These are phyloP conservation scores for Boletus insuetus DNA, from an alignment of 768 basidiomycete genomes.

Conservation along the genomic window DNA sequence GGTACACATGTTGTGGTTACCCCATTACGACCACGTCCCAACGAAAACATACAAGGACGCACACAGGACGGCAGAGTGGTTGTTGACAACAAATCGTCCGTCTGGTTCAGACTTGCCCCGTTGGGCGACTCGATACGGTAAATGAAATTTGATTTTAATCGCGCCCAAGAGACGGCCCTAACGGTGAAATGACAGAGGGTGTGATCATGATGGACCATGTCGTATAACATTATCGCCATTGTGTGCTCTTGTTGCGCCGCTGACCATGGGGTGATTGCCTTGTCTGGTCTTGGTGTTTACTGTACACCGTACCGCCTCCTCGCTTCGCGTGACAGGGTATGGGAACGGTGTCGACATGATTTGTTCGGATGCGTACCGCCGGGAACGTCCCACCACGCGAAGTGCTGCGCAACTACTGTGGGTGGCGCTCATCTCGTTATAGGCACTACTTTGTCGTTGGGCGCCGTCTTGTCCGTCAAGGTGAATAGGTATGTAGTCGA, in stretches of 20 bases:
- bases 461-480: too few species aligned
- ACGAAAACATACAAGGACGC: not conserved
- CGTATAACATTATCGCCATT: too few species aligned
- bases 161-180: not conserved
- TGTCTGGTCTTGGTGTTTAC: not conserved
- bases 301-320: conserved; percentile 1
- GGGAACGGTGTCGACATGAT: not conserved
- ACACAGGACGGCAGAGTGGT: not conserved
- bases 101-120: conserved; percentile 10
- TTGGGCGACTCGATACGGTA: not conserved
- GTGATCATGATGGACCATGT: not conserved
- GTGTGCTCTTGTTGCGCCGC: not conserved
- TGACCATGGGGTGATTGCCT: not conserved
- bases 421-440: not conserved
- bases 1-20: not conserved
- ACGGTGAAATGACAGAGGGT: not conserved
- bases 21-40: not conserved
- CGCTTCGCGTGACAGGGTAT: not conserved
- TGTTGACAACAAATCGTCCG: not conserved
- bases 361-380: not conserved
- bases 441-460: not conserved
- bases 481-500: not conserved
- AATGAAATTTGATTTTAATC: conserved; percentile 8
- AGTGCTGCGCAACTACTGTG: not conserved
- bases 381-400: not conserved